Percentiles rank a stretch among this genome's conserved stretches.
Evolutionary conservation across 2,329 filamentous ascomycete genomes (phyloP).

Genomic region (Aspergillus tanneri): DNA sequence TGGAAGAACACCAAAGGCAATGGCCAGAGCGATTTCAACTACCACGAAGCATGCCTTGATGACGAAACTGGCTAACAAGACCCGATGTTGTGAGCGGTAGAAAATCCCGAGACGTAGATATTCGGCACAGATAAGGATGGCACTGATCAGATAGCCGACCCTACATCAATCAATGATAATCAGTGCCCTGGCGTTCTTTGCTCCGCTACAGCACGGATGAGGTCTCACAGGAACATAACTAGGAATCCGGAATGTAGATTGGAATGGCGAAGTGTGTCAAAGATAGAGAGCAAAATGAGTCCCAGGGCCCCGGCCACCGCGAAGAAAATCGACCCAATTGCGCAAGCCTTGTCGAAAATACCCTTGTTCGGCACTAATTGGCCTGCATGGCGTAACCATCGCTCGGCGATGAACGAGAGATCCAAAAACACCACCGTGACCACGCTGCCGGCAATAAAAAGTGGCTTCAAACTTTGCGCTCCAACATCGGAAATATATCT

Average conservation of each 20-base stretch:
- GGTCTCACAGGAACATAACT: constrained; percentile 67
- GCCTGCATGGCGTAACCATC: constrained; percentile 79
- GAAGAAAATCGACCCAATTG: constrained; percentile 51
- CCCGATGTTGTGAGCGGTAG: constrained; percentile 66
- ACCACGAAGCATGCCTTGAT: constrained; percentile 84
- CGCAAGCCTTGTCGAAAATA: constrained; percentile 39
- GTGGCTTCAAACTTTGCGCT: constrained; percentile 57
- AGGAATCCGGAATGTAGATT: constrained; percentile 73
- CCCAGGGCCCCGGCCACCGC: constrained; percentile 75
- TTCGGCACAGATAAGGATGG: constrained; percentile 85
- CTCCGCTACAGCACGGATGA: not conserved
- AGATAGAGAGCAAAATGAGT: constrained; percentile 78
- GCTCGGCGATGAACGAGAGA: constrained; percentile 74
- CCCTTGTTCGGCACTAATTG: constrained; percentile 71
- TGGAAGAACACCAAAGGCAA: constrained; percentile 63
- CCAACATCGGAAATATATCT: constrained; percentile 57
- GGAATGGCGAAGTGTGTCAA: constrained; percentile 72
- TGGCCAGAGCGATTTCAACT: constrained; percentile 67
- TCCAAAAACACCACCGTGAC: constrained; percentile 77
- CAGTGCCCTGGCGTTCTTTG: not conserved
- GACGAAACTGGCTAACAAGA: constrained; percentile 79
- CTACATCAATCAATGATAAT: constrained; percentile 21
- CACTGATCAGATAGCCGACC: constrained; percentile 77
- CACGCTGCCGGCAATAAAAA: constrained; percentile 61
- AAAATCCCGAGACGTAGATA: constrained; percentile 81